A percentile compares a stretch with the other conserved stretches of the same genome.
Conservation (phyloP, 2,329 filamentous ascomycete genomes). For the Aspergillus eucalypticola region DNA sequence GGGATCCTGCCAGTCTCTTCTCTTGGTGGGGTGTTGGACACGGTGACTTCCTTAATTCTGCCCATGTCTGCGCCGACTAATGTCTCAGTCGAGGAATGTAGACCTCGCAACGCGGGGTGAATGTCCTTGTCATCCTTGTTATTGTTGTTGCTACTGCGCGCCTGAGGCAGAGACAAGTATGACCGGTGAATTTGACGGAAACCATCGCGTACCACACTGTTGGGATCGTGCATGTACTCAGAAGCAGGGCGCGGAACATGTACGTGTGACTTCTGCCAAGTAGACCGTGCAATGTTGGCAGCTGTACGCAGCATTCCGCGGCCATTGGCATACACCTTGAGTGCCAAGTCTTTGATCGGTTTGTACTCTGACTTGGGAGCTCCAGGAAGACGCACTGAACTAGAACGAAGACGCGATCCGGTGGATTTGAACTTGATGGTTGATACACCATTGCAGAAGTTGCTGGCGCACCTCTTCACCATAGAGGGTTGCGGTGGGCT, state of each 20-base stretch:
- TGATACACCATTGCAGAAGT: neutral
- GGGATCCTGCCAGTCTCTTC: neutral
- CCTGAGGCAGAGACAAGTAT: neutral
- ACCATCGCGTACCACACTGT: neutral
- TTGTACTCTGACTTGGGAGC: neutral
- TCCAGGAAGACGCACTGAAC: neutral
- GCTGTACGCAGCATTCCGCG: neutral
- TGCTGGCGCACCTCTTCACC: neutral
- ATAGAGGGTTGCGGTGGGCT: neutral
- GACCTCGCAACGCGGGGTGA: neutral
- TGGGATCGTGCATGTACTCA: neutral
- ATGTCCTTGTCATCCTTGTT: neutral
- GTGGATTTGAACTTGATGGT: neutral
- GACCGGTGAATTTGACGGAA: neutral
- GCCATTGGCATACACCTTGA: neutral
- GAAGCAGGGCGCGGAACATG: neutral
- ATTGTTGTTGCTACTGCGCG: neutral
- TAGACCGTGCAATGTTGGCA: neutral
- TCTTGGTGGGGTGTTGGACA: neutral
- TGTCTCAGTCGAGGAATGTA: conserved; percentile 1
- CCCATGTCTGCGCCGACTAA: conserved; percentile 4
- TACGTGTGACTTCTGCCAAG: neutral
- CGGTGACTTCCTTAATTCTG: neutral
- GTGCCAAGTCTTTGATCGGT: neutral
- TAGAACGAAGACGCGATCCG: neutral